A percentile compares a stretch with the other conserved stretches of the same genome.
Evolutionary conservation across 345 rosid genomes (phyloP).

Genomic region (Lumnitzera littorea): DNA sequence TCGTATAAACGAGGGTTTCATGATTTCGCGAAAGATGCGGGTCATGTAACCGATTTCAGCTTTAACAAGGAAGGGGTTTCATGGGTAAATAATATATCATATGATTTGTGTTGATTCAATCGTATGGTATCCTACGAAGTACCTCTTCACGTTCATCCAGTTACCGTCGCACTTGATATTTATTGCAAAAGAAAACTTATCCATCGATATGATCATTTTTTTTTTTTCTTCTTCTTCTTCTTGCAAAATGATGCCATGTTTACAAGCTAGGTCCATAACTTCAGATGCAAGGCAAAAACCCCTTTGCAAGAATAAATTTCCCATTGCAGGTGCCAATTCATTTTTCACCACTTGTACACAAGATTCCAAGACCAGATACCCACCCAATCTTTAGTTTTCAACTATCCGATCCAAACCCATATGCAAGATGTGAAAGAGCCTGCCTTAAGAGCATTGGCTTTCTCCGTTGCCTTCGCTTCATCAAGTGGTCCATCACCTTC

Average conservation of each 20-base stretch:
- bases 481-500: no score
- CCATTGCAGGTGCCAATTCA: constrained; percentile 53
- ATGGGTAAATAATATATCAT: no score
- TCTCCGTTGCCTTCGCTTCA: no score
- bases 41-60: no score
- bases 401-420: constrained; percentile 34
- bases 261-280: constrained; percentile 64
- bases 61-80: no score
- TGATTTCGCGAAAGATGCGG: no score
- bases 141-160: constrained; percentile 34
- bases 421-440: no score
- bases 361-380: constrained; percentile 57
- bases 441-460: no score
- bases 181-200: constrained; percentile 27
- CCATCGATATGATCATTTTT: constrained; percentile 38
- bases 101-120: no score
- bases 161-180: constrained; percentile 35
- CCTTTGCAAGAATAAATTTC: constrained; percentile 64
- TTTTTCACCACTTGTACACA: constrained; percentile 83
- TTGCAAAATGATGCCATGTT: constrained; percentile 45
- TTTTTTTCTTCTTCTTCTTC: constrained; percentile 42
- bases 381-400: constrained; percentile 60
- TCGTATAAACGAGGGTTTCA: no score
- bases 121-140: constrained; percentile 27
- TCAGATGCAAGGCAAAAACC: constrained; percentile 65